Percentiles rank a stretch among this genome's conserved stretches.
phyloP scores from a whole-genome alignment of 2,329 filamentous ascomycete genomes.

The Botrytis cinerea region DNA sequence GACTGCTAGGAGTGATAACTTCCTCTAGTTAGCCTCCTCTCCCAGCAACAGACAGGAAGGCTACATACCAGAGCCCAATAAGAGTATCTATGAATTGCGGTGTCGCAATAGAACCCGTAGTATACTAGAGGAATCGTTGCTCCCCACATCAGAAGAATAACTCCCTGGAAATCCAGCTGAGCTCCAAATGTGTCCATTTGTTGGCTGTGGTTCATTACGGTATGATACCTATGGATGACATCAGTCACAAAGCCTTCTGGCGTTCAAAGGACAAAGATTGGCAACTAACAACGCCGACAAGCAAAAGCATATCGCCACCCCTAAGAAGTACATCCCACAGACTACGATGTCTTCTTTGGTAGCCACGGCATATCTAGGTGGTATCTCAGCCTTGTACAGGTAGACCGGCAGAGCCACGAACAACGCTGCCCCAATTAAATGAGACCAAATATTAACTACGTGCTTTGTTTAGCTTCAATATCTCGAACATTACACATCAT shows the following conservation, averaged over 20 bases:
- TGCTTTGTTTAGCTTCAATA: conserved; percentile 16
- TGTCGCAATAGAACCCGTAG: conserved; percentile 48
- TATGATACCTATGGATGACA: conserved; percentile 52
- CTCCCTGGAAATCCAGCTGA: conserved; percentile 62
- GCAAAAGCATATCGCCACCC: conserved; percentile 49
- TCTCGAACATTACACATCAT: not conserved
- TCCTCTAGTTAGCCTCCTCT: not conserved
- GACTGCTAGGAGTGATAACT: conserved; percentile 36
- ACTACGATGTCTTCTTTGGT: conserved; percentile 46
- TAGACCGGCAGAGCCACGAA: conserved; percentile 46
- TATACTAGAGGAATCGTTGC: conserved; percentile 61
- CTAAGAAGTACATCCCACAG: conserved; percentile 48
- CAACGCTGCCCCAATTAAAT: conserved; percentile 46
- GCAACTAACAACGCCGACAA: conserved; percentile 47
- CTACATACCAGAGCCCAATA: conserved; percentile 3
- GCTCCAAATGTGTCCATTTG: conserved; percentile 53
- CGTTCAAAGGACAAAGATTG: not conserved
- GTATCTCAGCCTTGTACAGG: conserved; percentile 44
- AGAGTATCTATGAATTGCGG: conserved; percentile 8
- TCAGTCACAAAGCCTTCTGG: not conserved
- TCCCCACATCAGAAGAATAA: conserved; percentile 63
- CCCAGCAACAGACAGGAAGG: conserved; percentile 25
- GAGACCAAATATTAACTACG: conserved; percentile 51
- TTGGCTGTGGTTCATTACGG: conserved; percentile 56
- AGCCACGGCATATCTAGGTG: conserved; percentile 44